Conservation (phyloP, 2,329 filamentous ascomycete species). For the Endothia cerciana region DNA sequence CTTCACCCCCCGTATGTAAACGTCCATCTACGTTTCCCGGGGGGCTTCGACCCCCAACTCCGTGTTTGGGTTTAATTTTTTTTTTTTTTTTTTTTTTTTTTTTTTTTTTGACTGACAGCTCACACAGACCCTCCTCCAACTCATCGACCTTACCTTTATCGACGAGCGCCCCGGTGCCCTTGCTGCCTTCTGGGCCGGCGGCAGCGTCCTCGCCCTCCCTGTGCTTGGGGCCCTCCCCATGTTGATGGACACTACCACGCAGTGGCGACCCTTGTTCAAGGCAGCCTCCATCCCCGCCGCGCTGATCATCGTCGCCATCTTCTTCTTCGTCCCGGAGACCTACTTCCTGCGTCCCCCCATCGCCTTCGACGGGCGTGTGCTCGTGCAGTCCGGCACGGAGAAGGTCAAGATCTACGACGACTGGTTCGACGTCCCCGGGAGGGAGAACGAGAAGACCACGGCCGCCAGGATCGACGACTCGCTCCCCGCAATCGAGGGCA, state of each 20-base stretch:
- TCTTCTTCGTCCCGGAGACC: slow-evolving; percentile 42
- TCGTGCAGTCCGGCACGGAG: slow-evolving; percentile 43
- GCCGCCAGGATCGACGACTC: slow-evolving; percentile 23
- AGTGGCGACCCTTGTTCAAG: slow-evolving; percentile 42
- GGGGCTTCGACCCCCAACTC: no score
- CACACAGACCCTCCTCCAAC: slow-evolving; percentile 39
- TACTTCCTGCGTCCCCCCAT: slow-evolving; percentile 46
- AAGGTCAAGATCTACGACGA: slow-evolving; percentile 44
- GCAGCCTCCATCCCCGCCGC: slow-evolving; percentile 36
- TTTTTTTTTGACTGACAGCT: background rate
- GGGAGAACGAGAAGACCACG: slow-evolving; percentile 3
- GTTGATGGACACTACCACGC: slow-evolving; percentile 33
- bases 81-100: no score
- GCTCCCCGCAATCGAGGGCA: slow-evolving; percentile 10
- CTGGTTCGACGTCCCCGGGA: slow-evolving; percentile 34
- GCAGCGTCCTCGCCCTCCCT: slow-evolving; percentile 34
- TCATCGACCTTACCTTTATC: slow-evolving; percentile 46
- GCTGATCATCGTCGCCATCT: slow-evolving; percentile 35
- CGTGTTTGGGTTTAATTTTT: no score
- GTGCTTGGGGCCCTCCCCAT: slow-evolving; percentile 36
- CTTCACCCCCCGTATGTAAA: no score
- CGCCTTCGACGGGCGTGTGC: slow-evolving; percentile 45
- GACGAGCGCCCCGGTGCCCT: slow-evolving; percentile 41
- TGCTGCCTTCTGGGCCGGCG: slow-evolving; percentile 41
- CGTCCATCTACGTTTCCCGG: no score